Percentiles rank a stretch among this genome's conserved stretches.
Conservation (phyloP, 176 grass and related monocot species). For the Leersia perrieri region DNA sequence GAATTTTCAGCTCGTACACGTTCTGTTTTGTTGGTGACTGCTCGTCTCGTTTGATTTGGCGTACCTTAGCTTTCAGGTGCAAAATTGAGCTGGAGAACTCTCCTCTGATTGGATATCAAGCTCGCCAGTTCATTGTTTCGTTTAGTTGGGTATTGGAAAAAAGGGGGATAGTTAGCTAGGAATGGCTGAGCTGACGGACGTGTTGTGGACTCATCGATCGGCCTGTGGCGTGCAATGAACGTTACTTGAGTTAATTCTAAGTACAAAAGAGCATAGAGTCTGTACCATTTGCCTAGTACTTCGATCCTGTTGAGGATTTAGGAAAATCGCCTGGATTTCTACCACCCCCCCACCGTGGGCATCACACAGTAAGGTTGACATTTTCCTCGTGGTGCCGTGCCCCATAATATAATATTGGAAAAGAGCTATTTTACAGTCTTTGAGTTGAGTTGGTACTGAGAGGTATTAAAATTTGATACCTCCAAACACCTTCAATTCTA, state of each 20-base stretch:
- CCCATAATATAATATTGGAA: too few species aligned
- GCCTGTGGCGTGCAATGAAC: neutral
- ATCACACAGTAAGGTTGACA: too few species aligned
- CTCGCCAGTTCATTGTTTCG: neutral
- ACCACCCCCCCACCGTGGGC: too few species aligned
- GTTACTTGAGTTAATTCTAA: neutral
- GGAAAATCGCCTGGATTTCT: neutral
- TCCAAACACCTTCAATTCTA: too few species aligned
- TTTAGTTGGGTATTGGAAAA: neutral
- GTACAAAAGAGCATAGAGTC: neutral
- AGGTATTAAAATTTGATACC: too few species aligned
- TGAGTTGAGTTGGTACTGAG: too few species aligned
- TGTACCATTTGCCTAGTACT: neutral
- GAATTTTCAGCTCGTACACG: neutral
- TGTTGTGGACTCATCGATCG: neutral
- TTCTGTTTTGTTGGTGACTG: neutral
- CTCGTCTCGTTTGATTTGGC: neutral
- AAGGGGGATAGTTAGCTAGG: neutral
- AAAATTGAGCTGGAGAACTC: neutral
- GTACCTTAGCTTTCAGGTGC: neutral
- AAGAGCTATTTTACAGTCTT: too few species aligned
- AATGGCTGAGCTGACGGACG: neutral
- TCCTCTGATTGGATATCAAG: neutral
- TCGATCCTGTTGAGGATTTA: neutral
- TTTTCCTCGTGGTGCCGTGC: too few species aligned